phyloP scores from a whole-genome alignment of 495 filamentous ascomycete species.

The Hypoxylon trugodes region DNA sequence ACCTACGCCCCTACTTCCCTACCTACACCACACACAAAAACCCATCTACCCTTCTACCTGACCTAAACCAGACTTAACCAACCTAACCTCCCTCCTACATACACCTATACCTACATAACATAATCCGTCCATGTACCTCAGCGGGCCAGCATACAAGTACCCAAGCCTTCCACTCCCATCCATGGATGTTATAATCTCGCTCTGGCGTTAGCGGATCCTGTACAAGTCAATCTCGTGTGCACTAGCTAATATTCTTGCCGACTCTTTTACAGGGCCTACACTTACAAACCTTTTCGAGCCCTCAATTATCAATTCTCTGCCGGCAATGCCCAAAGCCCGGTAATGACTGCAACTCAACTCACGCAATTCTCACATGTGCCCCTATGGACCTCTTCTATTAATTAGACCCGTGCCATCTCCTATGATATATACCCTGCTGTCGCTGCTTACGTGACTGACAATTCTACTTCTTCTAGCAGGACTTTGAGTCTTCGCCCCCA shows the following conservation, averaged over 20 bases:
- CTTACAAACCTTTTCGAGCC: conserved; percentile 31
- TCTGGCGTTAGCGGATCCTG: conserved; percentile 20
- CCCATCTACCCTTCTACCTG: not conserved
- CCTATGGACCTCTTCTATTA: conserved; percentile 27
- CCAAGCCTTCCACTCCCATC: conserved; percentile 10
- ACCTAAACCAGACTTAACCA: too few species aligned
- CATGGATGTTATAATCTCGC: conserved; percentile 6
- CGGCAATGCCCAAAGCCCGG: conserved; percentile 43
- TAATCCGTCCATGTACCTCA: conserved; percentile 14
- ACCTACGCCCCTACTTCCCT: conserved; percentile 9
- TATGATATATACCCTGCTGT: conserved; percentile 28
- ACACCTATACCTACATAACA: conserved; percentile 1
- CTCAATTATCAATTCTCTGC: conserved; percentile 33
- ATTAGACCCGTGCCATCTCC: conserved; percentile 32
- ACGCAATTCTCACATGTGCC: too few species aligned
- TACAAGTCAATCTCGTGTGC: conserved; percentile 23
- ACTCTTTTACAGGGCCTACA: conserved; percentile 30
- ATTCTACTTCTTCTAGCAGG: conserved; percentile 50
- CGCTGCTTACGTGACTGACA: conserved; percentile 38
- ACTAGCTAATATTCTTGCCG: conserved; percentile 34
- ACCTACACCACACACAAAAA: conserved; percentile 14
- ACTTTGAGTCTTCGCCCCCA: conserved; percentile 59
- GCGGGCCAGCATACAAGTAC: conserved; percentile 18
- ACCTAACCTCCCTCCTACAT: too few species aligned
- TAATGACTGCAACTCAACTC: conserved; percentile 39